A percentile compares a stretch with the other conserved stretches of the same genome.
Conservation (phyloP, 805 yeast species). For the Ogataea chonburiensis region DNA sequence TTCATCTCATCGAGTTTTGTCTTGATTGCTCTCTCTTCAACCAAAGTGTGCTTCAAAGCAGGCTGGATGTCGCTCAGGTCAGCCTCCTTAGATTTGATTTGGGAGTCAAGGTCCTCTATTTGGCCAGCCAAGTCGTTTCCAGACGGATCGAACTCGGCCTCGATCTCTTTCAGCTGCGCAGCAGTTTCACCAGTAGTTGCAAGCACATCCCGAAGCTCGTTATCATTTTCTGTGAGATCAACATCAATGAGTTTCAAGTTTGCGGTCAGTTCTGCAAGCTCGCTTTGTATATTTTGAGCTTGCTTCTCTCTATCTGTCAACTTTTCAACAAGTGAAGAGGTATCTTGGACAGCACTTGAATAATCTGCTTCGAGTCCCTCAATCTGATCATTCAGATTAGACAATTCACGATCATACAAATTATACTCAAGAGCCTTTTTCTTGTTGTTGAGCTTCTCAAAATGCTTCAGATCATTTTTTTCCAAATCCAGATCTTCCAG, state of each 20-base stretch:
- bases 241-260: conserved; percentile 49
- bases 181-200: conserved; percentile 48
- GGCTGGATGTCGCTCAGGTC: conserved; percentile 42
- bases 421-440: conserved; percentile 74
- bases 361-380: conserved; percentile 62
- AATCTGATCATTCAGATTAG: conserved; percentile 56
- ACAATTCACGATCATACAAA: conserved; percentile 72
- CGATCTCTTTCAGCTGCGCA: conserved; percentile 44
- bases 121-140: conserved; percentile 24
- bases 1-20: conserved; percentile 38
- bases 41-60: conserved; percentile 37
- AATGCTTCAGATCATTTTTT: conserved; percentile 68
- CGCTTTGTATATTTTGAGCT: conserved; percentile 44
- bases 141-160: conserved; percentile 34
- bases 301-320: conserved; percentile 60
- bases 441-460: conserved; percentile 62
- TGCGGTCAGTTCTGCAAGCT: conserved; percentile 47
- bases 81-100: conserved; percentile 37
- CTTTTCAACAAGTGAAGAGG: conserved; percentile 52
- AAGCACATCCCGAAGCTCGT: conserved; percentile 49
- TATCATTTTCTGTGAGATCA: conserved; percentile 55
- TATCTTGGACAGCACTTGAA: conserved; percentile 47
- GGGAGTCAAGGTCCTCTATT: conserved; percentile 22
- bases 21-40: conserved; percentile 45
- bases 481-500: conserved; percentile 79